Conservation (phyloP, 345 rosid species). For the Arabidopsis arenosa region DNA sequence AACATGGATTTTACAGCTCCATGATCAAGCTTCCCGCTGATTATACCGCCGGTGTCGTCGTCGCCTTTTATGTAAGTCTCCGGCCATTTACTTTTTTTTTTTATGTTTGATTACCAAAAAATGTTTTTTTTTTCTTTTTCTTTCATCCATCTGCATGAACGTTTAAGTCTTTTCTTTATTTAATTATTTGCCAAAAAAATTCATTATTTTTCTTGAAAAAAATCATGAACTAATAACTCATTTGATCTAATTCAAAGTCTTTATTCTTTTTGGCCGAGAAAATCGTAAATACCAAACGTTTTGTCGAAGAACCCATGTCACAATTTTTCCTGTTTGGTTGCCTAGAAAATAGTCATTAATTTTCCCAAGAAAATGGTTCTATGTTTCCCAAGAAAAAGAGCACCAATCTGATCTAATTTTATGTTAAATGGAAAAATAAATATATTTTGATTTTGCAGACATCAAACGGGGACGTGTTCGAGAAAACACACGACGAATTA, state of each 20-base stretch:
- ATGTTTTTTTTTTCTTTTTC: not conserved
- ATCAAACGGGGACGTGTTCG: constrained; percentile 81
- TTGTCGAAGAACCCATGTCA: constrained; percentile 21
- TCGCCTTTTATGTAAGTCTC: constrained; percentile 81
- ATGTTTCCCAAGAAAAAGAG: constrained; percentile 12
- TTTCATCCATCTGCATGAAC: constrained; percentile 24
- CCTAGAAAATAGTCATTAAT: constrained; percentile 33
- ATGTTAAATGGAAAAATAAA: not conserved
- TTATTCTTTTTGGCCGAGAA: not conserved
- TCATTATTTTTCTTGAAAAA: not conserved
- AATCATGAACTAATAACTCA: not conserved
- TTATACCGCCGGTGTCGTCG: constrained; percentile 87
- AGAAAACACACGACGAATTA: constrained; percentile 86
- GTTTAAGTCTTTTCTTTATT: not conserved
- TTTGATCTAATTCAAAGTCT: not conserved
- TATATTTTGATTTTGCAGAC: constrained; percentile 51
- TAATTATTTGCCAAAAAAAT: not conserved
- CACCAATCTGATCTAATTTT: not conserved
- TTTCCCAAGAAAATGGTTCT: constrained; percentile 31
- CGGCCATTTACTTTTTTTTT: not conserved
- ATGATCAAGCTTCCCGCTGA: constrained; percentile 82
- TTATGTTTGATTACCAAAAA: not conserved
- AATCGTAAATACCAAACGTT: constrained; percentile 21
- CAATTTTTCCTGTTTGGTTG: constrained; percentile 13
- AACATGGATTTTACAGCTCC: constrained; percentile 88